phyloP scores from a whole-genome alignment of 2,329 filamentous ascomycete genomes.

The Monilinia aucupariae region DNA sequence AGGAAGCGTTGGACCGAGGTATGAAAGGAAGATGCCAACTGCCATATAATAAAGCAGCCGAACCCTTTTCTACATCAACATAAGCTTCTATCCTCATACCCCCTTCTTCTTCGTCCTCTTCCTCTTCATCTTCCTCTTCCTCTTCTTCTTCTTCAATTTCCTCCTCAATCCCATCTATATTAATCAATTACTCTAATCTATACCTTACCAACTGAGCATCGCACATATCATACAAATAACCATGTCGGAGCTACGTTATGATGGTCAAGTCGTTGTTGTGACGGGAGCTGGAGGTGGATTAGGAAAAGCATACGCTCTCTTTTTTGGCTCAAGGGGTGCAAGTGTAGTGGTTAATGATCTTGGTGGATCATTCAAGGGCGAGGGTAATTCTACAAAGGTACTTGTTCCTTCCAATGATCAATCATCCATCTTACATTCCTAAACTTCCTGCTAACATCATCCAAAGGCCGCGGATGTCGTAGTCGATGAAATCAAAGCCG shows the following conservation, averaged over 20 bases:
- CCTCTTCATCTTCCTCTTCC: background rate
- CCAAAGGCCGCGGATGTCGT: conserved; percentile 72
- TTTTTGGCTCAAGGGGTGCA: conserved; percentile 85
- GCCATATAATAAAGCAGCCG: background rate
- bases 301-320: conserved; percentile 76
- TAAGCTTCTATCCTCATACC: too few relatives aligned
- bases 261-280: conserved; percentile 83
- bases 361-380: conserved; percentile 86
- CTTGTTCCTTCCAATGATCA: background rate
- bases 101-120: too few relatives aligned
- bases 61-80: conserved; percentile 8
- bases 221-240: background rate
- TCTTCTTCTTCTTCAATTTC: background rate
- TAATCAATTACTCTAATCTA: background rate
- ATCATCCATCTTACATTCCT: conserved; percentile 5
- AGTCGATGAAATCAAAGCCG: conserved; percentile 75
- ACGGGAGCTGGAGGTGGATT: conserved; percentile 80
- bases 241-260: conserved; percentile 66
- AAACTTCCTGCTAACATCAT: conserved; percentile 15
- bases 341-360: conserved; percentile 97
- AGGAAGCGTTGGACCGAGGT: conserved; percentile 12
- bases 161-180: background rate
- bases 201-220: background rate
- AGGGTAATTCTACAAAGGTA: conserved; percentile 82
- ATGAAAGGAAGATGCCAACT: background rate